phyloP scores from a whole-genome alignment of 192 early-diverging fungal genomes.

The Chytriomyces sp. region DNA sequence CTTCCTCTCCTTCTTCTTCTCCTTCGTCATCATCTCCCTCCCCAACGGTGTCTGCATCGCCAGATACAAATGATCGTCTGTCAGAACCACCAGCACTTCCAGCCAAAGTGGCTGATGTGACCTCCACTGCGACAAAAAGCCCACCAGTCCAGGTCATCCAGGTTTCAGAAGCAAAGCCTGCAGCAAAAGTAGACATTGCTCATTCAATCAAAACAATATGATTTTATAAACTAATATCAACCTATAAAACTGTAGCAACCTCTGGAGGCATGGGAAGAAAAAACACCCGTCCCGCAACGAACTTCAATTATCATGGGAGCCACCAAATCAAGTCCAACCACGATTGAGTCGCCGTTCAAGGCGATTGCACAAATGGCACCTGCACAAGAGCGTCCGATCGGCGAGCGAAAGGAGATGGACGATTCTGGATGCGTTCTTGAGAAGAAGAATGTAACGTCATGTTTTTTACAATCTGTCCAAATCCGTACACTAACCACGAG shows the following conservation, averaged over 20 bases:
- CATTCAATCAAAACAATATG: background rate
- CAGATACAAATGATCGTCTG: too few relatives aligned
- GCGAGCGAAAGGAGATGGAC: slow-evolving; percentile 31
- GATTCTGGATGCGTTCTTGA: slow-evolving; percentile 49
- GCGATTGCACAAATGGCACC: slow-evolving; percentile 3
- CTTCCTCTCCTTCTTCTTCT: too few relatives aligned
- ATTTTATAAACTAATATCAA: background rate
- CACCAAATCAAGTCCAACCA: background rate
- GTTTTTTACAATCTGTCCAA: background rate
- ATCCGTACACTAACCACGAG: background rate
- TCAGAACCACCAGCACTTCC: too few relatives aligned
- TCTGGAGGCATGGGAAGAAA: slow-evolving; percentile 6
- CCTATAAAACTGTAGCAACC: background rate
- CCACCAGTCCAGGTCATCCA: background rate
- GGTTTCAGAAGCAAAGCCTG: background rate
- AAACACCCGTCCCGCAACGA: background rate
- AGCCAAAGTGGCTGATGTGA: too few relatives aligned
- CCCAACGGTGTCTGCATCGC: too few relatives aligned
- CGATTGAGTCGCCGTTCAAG: background rate
- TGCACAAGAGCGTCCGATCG: slow-evolving; percentile 39
- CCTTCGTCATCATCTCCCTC: too few relatives aligned
- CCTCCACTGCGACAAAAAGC: too few relatives aligned
- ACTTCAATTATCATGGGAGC: background rate
- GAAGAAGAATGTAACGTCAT: slow-evolving; percentile 1
- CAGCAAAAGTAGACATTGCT: background rate